Conservation (phyloP, 2,329 filamentous ascomycete species). For the Aspergillus sergii region DNA sequence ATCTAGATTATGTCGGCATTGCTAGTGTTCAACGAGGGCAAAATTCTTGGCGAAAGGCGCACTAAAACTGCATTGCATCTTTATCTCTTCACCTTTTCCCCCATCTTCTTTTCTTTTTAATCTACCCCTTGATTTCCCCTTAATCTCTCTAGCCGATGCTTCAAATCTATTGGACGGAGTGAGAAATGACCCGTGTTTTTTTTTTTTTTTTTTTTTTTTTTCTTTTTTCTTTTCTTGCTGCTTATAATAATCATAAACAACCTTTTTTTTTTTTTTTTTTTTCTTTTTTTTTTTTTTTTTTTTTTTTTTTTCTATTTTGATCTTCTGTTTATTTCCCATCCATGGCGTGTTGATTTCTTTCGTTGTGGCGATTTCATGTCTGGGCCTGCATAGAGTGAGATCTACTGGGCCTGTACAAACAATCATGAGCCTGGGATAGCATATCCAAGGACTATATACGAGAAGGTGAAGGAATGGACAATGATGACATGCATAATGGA, state of each 20-base stretch:
- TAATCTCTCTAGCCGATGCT: neutral
- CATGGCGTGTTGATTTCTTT: constrained; percentile 13
- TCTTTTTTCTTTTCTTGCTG: no score
- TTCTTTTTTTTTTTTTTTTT: constrained; percentile 16
- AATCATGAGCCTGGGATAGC: constrained; percentile 12
- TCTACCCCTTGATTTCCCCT: constrained; percentile 13
- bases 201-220: neutral
- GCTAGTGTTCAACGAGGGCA: constrained; percentile 22
- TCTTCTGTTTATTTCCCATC: constrained; percentile 4
- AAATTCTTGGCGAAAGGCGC: constrained; percentile 26
- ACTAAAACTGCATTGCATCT: constrained; percentile 23
- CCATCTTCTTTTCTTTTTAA: constrained; percentile 12
- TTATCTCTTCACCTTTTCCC: constrained; percentile 7
- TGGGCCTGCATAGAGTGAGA: constrained; percentile 14
- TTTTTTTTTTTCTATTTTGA: constrained; percentile 5
- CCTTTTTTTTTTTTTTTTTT: constrained; percentile 16
- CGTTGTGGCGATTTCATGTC: constrained; percentile 10
- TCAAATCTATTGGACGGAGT: constrained; percentile 9
- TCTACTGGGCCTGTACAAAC: constrained; percentile 11
- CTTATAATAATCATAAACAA: no score
- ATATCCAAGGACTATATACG: constrained; percentile 15
- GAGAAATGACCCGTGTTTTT: constrained; percentile 7
- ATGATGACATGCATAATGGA: constrained; percentile 21
- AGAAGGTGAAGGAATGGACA: constrained; percentile 6
- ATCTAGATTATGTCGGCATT: constrained; percentile 34